Conservation (phyloP, 2,329 filamentous ascomycete species). For the Xylaria sp. region DNA sequence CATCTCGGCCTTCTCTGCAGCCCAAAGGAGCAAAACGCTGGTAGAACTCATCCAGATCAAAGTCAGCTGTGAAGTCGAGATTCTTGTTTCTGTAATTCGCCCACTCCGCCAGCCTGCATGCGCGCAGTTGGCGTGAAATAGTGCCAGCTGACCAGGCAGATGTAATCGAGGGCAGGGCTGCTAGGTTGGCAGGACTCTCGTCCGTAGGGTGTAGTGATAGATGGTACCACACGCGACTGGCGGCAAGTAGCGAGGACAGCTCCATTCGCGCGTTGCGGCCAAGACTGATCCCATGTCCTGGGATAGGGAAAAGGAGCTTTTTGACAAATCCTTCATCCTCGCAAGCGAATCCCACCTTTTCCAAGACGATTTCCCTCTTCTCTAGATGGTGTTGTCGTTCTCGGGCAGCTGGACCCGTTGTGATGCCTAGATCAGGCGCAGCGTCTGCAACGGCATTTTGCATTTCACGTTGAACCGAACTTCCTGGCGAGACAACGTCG, state of each 20-base stretch:
- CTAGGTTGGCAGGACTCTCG: slow-evolving; percentile 78
- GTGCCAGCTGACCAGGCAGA: slow-evolving; percentile 92
- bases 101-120: slow-evolving; percentile 96
- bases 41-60: slow-evolving; percentile 91
- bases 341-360: slow-evolving; percentile 84
- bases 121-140: slow-evolving; percentile 89
- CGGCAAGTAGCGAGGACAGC: slow-evolving; percentile 76
- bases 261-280: slow-evolving; percentile 84
- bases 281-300: slow-evolving; percentile 81
- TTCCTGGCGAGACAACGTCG: slow-evolving; percentile 76
- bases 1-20: slow-evolving; percentile 89
- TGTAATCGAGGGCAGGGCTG: slow-evolving; percentile 75
- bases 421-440: slow-evolving; percentile 81
- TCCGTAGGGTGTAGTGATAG: slow-evolving; percentile 92
- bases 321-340: slow-evolving; percentile 86
- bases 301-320: slow-evolving; percentile 80
- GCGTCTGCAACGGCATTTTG: slow-evolving; percentile 80
- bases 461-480: slow-evolving; percentile 88
- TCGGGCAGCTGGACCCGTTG: slow-evolving; percentile 71
- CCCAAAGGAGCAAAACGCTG: slow-evolving; percentile 84
- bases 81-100: slow-evolving; percentile 90
- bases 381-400: slow-evolving; percentile 84
- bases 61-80: slow-evolving; percentile 96
- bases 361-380: slow-evolving; percentile 82
- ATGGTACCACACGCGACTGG: slow-evolving; percentile 95